Evolutionary conservation across 176 grass and related monocot species (phyloP), one percentile per base, ranked within the genome.

Genomic region (Oryza meridionalis): DNA sequence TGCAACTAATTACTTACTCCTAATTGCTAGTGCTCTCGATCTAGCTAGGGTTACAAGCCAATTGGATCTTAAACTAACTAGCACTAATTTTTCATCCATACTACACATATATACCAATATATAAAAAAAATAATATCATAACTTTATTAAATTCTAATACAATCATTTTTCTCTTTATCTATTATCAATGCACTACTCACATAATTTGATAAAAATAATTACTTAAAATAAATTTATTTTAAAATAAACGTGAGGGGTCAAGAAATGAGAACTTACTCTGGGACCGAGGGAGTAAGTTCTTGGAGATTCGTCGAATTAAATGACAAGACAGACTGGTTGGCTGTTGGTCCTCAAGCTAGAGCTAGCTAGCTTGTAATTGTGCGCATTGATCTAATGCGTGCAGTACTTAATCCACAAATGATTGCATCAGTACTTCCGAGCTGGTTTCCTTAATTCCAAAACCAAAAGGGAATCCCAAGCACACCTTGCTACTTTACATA

Each of bases 41-140:
- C 6, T 2, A 32, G 11, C 6, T 2, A 32, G 11, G 24, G 12
- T 33, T 49, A 38, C 19, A 35, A 6, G 24, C 33, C 85, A 87
- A 25, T 31, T 87, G 33, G 85, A 46, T 87, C 78, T 81, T 31
- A 31, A 31, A 31, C 29, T 87, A 75, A 76, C 12, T 46, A 87
- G 14, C 68, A 21, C 9, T 43, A 35, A 35, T 4, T 35, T 37
- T 37, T 37, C 35, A 40, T 40, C 1, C 38, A 40, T 8, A 7
- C 38, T 40, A 40, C 1, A 8, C 38, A 40, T 40, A 8, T 1
- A 40, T 40, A 8, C 7, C 38, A 40, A 40, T 40, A 40, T 8
- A 31, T n/a, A 40, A 40, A 38, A 40, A 37, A 37, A 1, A 6
- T 35, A 35, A 37, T 37, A 37, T 37, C 35, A 37, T 37, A 37